Percentiles rank a stretch among this genome's conserved stretches.
Evolutionary conservation across 2,329 filamentous ascomycete species (phyloP).

Genomic region (Xylaria arbuscula): DNA sequence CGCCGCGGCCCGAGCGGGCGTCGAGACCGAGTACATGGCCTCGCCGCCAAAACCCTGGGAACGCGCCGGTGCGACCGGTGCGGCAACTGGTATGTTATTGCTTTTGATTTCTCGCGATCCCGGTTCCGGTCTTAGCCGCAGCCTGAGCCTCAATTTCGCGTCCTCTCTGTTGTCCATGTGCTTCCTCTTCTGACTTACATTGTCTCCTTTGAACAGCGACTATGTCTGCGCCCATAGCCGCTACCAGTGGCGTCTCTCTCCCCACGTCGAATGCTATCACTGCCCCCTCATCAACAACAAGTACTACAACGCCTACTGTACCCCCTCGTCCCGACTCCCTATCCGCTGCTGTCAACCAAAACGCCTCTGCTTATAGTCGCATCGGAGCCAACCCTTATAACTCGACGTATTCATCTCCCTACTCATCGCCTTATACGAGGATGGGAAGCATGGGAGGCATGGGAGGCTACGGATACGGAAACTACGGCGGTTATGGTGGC

Average conservation of each 20-base stretch:
- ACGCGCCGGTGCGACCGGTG: slow-evolving; percentile 70
- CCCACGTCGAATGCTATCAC: slow-evolving; percentile 55
- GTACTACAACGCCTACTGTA: slow-evolving; percentile 69
- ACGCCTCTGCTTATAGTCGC: slow-evolving; percentile 81
- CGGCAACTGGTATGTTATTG: slow-evolving; percentile 57
- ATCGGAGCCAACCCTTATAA: slow-evolving; percentile 65
- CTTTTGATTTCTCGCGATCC: slow-evolving; percentile 17
- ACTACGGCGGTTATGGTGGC: slow-evolving; percentile 59
- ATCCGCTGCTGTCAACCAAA: slow-evolving; percentile 84
- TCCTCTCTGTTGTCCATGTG: slow-evolving; percentile 18
- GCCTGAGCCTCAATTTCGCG: slow-evolving; percentile 31
- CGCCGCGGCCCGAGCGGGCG: slow-evolving; percentile 29
- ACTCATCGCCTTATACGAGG: slow-evolving; percentile 56
- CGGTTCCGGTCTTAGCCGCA: slow-evolving; percentile 11
- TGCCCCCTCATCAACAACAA: slow-evolving; percentile 54
- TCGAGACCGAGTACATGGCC: slow-evolving; percentile 59
- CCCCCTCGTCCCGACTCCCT: slow-evolving; percentile 85
- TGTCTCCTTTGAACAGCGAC: slow-evolving; percentile 49
- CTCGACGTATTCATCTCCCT: slow-evolving; percentile 63
- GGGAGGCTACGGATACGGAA: slow-evolving; percentile 55
- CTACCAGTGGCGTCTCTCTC: slow-evolving; percentile 56
- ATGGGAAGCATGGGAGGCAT: slow-evolving; percentile 51
- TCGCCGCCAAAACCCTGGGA: slow-evolving; percentile 99
- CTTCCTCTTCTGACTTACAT: slow-evolving; percentile 39
- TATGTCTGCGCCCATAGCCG: slow-evolving; percentile 54